Evolutionary conservation across 768 basidiomycete species (phyloP).

Genomic region (Amanita thiersii): DNA sequence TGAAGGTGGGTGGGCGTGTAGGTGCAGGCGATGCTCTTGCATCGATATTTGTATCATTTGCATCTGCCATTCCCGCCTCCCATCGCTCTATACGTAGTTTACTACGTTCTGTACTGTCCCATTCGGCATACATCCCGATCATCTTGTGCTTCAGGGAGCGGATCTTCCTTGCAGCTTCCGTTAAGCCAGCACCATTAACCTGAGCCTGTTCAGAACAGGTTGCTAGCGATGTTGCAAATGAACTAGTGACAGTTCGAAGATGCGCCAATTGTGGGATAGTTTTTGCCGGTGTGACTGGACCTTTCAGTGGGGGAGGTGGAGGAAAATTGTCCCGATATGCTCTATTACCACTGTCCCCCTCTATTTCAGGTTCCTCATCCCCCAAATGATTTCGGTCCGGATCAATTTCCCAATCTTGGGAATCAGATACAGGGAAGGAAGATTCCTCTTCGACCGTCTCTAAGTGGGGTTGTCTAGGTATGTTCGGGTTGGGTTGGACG

Average conservation of each 20-base stretch:
- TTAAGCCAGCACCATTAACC: slow-evolving; percentile 77
- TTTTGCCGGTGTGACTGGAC: slow-evolving; percentile 48
- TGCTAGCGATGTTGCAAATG: slow-evolving; percentile 66
- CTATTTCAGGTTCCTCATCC: slow-evolving; percentile 39
- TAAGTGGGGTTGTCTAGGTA: slow-evolving; percentile 6
- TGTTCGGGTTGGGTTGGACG: not conserved
- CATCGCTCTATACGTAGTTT: slow-evolving; percentile 68
- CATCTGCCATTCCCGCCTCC: slow-evolving; percentile 57
- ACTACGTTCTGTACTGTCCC: slow-evolving; percentile 81
- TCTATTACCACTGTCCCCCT: slow-evolving; percentile 40
- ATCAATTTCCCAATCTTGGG: slow-evolving; percentile 57
- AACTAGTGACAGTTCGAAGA: slow-evolving; percentile 65
- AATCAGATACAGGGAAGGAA: slow-evolving; percentile 18
- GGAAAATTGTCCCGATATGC: slow-evolving; percentile 37
- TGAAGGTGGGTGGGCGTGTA: slow-evolving; percentile 19
- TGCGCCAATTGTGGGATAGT: slow-evolving; percentile 61
- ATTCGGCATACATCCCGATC: slow-evolving; percentile 72
- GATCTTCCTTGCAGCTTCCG: slow-evolving; percentile 81
- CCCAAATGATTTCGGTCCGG: slow-evolving; percentile 39
- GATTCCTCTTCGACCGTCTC: slow-evolving; percentile 24
- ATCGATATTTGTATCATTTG: slow-evolving; percentile 20
- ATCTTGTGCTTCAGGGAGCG: slow-evolving; percentile 80
- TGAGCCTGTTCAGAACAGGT: slow-evolving; percentile 84
- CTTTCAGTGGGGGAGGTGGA: slow-evolving; percentile 35
- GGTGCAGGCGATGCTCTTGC: slow-evolving; percentile 23